Percentiles rank a stretch among this genome's conserved stretches.
These are phyloP conservation scores for Botryotinia narcissicola DNA, from an alignment of 2,329 filamentous ascomycete genomes.

Conservation along the genomic window DNA sequence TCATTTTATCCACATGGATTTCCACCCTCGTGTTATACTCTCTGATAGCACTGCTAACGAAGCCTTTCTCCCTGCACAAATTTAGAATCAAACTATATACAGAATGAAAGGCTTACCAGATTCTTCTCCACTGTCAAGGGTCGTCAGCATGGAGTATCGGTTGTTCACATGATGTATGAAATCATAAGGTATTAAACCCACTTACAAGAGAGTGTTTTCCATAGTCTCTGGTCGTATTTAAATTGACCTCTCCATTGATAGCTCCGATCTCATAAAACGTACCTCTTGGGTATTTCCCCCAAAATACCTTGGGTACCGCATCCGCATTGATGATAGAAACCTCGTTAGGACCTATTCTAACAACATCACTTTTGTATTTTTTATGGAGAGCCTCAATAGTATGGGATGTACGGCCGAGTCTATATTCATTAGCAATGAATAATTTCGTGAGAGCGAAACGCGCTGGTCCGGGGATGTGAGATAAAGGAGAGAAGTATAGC, in stretches of 20 bases:
- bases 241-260: conserved; percentile 22
- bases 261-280: conserved; percentile 24
- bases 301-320: conserved; percentile 23
- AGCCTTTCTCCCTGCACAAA: conserved; percentile 21
- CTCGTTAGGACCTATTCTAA: conserved; percentile 26
- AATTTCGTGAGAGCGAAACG: conserved; percentile 30
- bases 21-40: conserved; percentile 25
- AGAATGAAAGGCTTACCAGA: conserved; percentile 17
- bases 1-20: conserved; percentile 23
- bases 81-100: not conserved
- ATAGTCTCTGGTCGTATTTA: conserved; percentile 25
- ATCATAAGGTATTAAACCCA: not conserved
- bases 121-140: conserved; percentile 22
- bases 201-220: conserved; percentile 16
- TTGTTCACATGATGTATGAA: not conserved
- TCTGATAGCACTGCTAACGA: conserved; percentile 22
- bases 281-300: conserved; percentile 25
- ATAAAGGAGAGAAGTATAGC: conserved; percentile 26
- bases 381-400: conserved; percentile 29
- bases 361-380: conserved; percentile 31
- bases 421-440: conserved; percentile 26
- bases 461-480: conserved; percentile 33
- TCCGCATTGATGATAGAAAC: conserved; percentile 36
- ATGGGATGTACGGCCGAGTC: conserved; percentile 20
- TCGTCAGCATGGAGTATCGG: not conserved